Evolutionary conservation across 2,329 filamentous ascomycete genomes (phyloP), one percentile per base, ranked within the genome.

Genomic region (Lachnellula subtilissima): DNA sequence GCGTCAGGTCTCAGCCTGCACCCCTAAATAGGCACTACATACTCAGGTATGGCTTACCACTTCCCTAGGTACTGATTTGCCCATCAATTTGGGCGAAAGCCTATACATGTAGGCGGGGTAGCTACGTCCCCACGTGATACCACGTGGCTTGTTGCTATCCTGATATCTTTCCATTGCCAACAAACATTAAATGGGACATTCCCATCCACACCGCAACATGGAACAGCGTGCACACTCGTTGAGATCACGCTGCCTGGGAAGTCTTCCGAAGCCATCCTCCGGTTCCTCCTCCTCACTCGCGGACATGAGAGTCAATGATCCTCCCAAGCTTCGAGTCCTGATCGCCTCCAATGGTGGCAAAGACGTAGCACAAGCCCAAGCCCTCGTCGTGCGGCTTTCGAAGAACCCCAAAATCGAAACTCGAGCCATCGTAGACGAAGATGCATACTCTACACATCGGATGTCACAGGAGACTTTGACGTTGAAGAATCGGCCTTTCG

Each of bases 351-450:
- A 86, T 64, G 85, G 86, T 56, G 77, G 80, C 48, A 78, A 80
- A 54, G 84, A 87, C 65, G 80, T 84, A 32, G 82, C 84, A 46
- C 86, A 82, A 72, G 85, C 85, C 52, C 80, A 86, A 67, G 76
- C 83, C 17, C 78, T 89, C 52, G 83, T 86, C 58, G 79, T 87
- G 49, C 82, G 85, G 57, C 77, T 89, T 4, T 86, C 85, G 53
- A 87, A 86, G 66, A 82, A 84, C 56, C 68, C 78, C 8, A 79
- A 83, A 58, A 83, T 86, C 60, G 80, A 83, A 60, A 83, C 80
- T 35, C 75, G 80, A 55, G 83, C 83, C 52, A 80, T 87, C 51
- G 79, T 86, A 66, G 83, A 87, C 69, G 83, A 88, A 67, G 79
- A 86, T 58, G 82, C 83, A 23, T 65, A 57, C 56, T 63, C 64